Base-by-base conservation (phyloP, 2,329 filamentous ascomycete species). In the Parastagonospora nodorum region DNA sequence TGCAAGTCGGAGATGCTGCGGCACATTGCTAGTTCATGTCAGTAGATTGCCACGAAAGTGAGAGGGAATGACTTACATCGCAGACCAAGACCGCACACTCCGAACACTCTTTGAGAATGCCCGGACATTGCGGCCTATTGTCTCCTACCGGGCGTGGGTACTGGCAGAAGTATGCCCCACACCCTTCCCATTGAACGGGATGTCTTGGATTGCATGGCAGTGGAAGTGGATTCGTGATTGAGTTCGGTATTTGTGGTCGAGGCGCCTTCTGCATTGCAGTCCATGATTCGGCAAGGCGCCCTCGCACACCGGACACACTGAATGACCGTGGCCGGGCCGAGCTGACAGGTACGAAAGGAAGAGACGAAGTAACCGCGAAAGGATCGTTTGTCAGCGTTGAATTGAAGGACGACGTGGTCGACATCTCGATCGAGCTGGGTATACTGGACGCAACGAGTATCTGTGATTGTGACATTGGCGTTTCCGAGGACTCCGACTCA, bases 181-280 rank as follows among this genome's bases (percentile, higher is more conserved):
- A 77, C 12, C 74, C 74, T 58, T 75, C 66, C 74, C 74, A 77
- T 43, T 76, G 74, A 2, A 77, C 74, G 9, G 74, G 74, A 58
- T 77, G 74, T 3, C 69, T 62, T 28, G 72, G 69, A 43, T 72
- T 67, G 45, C 74, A 73, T 7, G 74, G 74, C 6, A 75, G 57
- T 15, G 74, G 72, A 15, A 71, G 62, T 11, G 68, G 67, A 16
- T 68, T 71, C 1, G 64, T 58, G 36, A 72, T 68, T 0, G 70
- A 61, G 28, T 57, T 72, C 2, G 55, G 50, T 8, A 61, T 48
- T 28, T 42, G 60, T 9, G 53, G 49, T 10, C 67, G 67, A 27
- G 63, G 59, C 11, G 64, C 60, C 42, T 58, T 67, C 10, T 42
- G 44, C 15, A 37, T 48, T 11, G 42, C 24, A 12, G 58, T 50